phyloP scores from a whole-genome alignment of 306 rosid species.

The Morella rubra region DNA sequence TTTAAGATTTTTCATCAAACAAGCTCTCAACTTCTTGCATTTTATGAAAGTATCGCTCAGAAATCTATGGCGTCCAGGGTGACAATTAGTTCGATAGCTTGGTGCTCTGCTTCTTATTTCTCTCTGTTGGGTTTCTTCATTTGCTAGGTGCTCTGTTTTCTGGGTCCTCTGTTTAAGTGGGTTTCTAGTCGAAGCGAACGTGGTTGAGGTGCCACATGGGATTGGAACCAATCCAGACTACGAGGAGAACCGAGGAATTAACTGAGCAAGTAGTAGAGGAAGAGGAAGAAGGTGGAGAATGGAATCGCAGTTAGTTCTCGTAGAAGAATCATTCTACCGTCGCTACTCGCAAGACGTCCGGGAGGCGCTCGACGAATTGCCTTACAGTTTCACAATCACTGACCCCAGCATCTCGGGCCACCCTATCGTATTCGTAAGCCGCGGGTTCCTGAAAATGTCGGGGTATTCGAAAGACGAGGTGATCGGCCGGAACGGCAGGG shows the following conservation, averaged over 20 bases:
- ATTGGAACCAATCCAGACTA: constrained; percentile 52
- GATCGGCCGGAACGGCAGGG: constrained; percentile 57
- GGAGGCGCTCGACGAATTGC: constrained; percentile 61
- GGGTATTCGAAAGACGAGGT: constrained; percentile 72
- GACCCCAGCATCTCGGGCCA: constrained; percentile 79
- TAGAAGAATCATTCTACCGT: constrained; percentile 48
- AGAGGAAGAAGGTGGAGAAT: constrained; percentile 36
- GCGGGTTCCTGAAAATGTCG: constrained; percentile 68
- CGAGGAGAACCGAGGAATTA: constrained; percentile 36
- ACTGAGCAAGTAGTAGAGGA: not conserved
- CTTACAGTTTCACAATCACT: constrained; percentile 68
- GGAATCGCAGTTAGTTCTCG: constrained; percentile 45
- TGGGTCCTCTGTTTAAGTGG: not conserved
- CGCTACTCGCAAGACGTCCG: constrained; percentile 56
- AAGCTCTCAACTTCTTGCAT: not conserved
- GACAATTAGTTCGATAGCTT: not conserved
- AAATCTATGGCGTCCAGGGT: not conserved
- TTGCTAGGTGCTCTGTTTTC: not conserved
- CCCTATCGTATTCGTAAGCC: constrained; percentile 89
- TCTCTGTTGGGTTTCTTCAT: not conserved
- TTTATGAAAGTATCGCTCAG: not conserved
- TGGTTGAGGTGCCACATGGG: constrained; percentile 69
- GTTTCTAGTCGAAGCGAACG: constrained; percentile 7
- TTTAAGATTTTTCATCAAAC: not conserved
- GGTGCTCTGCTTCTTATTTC: not conserved